Conservation (phyloP, 179 eudicot species). For the Actinidia arguta region DNA sequence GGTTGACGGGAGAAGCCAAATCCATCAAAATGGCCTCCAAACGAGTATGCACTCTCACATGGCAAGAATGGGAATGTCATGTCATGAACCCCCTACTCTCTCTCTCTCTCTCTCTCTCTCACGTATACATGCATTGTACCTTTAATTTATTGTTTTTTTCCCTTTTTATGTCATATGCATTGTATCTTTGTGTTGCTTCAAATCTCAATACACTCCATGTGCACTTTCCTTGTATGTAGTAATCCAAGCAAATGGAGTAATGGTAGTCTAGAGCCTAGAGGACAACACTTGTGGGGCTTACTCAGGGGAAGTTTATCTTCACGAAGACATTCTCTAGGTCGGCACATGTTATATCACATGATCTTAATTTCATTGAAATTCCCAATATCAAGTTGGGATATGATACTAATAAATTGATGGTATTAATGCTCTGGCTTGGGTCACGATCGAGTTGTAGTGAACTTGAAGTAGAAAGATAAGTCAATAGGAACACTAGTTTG, state of each 20-base stretch:
- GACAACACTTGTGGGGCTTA: neutral
- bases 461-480: neutral
- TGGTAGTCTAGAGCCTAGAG: too few species aligned
- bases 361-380: neutral
- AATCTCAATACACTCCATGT: neutral
- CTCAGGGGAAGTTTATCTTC: neutral
- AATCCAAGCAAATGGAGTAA: neutral
- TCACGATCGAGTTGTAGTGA: neutral
- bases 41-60: neutral
- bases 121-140: too few species aligned
- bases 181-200: conserved; percentile 5
- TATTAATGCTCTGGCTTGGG: too few species aligned
- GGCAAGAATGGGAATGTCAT: neutral
- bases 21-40: conserved; percentile 8
- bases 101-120: neutral
- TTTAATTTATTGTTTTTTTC: neutral
- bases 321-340: conserved; percentile 6
- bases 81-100: neutral
- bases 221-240: conserved; percentile 1
- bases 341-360: neutral
- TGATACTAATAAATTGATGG: too few species aligned
- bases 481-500: neutral
- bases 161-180: neutral
- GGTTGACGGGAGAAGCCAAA: neutral
- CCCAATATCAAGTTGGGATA: too few species aligned